phyloP scores from a whole-genome alignment of 2,329 filamentous ascomycete species.

The Lachnellula occidentalis region DNA sequence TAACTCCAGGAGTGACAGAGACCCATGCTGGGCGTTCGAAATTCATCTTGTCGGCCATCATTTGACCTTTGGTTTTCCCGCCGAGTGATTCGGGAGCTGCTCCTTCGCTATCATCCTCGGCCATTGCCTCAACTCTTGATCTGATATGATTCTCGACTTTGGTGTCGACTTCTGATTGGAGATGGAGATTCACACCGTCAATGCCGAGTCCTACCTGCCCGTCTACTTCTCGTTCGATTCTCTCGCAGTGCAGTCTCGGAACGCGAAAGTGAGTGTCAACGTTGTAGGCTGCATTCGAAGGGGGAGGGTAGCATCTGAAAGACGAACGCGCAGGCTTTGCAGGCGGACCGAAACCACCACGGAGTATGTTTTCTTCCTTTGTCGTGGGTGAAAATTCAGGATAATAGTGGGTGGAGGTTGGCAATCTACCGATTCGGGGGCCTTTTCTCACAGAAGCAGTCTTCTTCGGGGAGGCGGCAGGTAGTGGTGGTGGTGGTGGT shows the following conservation, averaged over 20 bases:
- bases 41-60: slow-evolving; percentile 1
- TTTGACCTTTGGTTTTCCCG: background rate
- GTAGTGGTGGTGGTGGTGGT: background rate
- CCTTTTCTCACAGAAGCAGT: too few species aligned
- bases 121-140: background rate
- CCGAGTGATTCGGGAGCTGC: background rate
- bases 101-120: background rate
- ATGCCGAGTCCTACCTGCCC: background rate
- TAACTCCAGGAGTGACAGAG: background rate
- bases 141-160: background rate
- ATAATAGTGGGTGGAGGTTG: background rate
- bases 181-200: background rate
- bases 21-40: background rate
- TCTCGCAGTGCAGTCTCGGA: background rate
- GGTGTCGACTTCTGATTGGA: background rate
- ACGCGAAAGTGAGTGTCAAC: background rate
- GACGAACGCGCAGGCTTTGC: background rate
- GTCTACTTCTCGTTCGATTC: too few species aligned
- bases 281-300: background rate
- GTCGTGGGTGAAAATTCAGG: background rate
- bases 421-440: too few species aligned
- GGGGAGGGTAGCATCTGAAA: background rate
- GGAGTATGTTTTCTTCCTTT: background rate
- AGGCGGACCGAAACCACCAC: background rate
- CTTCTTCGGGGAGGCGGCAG: background rate